Percentiles rank a stretch among this genome's conserved stretches.
Conservation (phyloP, 2,329 filamentous ascomycete species). For the Diaporthe destruens region DNA sequence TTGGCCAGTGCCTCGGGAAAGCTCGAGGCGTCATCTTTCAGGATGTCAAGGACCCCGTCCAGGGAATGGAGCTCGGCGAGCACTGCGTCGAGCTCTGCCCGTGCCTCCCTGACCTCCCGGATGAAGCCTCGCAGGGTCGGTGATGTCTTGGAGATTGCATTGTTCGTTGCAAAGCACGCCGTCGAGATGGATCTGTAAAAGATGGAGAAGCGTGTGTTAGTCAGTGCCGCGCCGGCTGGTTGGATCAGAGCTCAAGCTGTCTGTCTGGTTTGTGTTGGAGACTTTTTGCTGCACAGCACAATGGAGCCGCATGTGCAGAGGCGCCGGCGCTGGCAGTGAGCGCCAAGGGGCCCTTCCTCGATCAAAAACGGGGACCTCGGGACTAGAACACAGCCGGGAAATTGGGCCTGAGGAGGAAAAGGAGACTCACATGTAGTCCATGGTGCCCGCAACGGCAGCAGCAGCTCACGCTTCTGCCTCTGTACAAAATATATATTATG, state of each 20-base stretch:
- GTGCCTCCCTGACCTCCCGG: conserved; percentile 56
- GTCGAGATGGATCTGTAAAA: conserved; percentile 52
- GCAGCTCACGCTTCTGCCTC: conserved; percentile 22
- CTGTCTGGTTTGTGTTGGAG: neutral
- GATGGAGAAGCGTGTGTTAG: conserved; percentile 2
- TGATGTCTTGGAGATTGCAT: conserved; percentile 52
- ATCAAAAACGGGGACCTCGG: neutral
- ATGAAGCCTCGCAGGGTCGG: conserved; percentile 52
- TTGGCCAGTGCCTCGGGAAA: conserved; percentile 53
- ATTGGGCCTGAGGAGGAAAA: neutral
- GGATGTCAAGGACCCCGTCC: conserved; percentile 53
- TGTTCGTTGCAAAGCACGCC: conserved; percentile 54
- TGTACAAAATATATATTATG: conserved; percentile 24
- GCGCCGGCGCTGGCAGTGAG: neutral
- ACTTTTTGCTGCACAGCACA: conserved; percentile 5
- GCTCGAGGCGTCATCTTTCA: conserved; percentile 54
- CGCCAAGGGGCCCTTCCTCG: conserved; percentile 10
- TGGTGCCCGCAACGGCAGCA: conserved; percentile 28
- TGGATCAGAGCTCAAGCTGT: neutral
- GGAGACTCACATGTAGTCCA: conserved; percentile 30
- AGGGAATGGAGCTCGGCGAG: conserved; percentile 58
- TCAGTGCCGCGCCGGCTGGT: neutral
- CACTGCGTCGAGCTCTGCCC: conserved; percentile 54
- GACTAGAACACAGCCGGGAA: conserved; percentile 28
- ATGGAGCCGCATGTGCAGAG: conserved; percentile 1